Percentiles rank a stretch among this genome's conserved stretches.
These are phyloP conservation scores for Populus trichocarpa DNA, from an alignment of 441 rosid genomes.

Conservation along the genomic window DNA sequence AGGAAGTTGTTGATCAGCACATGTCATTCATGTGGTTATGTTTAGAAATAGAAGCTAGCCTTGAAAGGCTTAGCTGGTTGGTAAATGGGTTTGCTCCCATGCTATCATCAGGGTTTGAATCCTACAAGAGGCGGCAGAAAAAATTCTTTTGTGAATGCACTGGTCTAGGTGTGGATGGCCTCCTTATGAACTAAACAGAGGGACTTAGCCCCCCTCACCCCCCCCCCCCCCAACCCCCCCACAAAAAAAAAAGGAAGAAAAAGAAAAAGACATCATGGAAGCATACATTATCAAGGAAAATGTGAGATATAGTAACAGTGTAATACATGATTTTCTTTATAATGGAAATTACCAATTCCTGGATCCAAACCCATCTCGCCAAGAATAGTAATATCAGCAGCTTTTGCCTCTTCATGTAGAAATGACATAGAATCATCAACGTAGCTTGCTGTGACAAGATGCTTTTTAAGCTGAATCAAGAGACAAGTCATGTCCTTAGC, in stretches of 20 bases:
- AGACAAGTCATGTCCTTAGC: conserved; percentile 13
- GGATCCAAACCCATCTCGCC: conserved; percentile 98
- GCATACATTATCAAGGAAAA: not conserved
- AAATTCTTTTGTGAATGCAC: not conserved
- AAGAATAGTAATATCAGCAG: conserved; percentile 73
- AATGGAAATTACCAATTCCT: conserved; percentile 64
- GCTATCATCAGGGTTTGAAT: not conserved
- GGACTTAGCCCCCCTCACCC: not conserved
- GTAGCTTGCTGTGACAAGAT: conserved; percentile 94
- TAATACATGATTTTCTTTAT: not conserved
- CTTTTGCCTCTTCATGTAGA: conserved; percentile 71
- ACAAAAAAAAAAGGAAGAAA: too few species aligned
- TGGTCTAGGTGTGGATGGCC: not conserved
- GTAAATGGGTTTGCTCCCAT: not conserved
- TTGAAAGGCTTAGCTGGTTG: not conserved
- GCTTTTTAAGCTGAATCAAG: conserved; percentile 69
- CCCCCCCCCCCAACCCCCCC: too few species aligned
- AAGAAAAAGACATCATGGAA: not conserved
- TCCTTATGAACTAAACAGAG: not conserved
- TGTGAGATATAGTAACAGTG: conserved; percentile 1
- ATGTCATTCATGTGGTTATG: not conserved
- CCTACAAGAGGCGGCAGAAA: not conserved
- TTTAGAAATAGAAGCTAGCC: not conserved
- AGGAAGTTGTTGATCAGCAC: not conserved
- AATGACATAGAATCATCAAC: conserved; percentile 66